phyloP scores from a whole-genome alignment of 208 protist genomes.

The Wallacemonas sp. region DNA sequence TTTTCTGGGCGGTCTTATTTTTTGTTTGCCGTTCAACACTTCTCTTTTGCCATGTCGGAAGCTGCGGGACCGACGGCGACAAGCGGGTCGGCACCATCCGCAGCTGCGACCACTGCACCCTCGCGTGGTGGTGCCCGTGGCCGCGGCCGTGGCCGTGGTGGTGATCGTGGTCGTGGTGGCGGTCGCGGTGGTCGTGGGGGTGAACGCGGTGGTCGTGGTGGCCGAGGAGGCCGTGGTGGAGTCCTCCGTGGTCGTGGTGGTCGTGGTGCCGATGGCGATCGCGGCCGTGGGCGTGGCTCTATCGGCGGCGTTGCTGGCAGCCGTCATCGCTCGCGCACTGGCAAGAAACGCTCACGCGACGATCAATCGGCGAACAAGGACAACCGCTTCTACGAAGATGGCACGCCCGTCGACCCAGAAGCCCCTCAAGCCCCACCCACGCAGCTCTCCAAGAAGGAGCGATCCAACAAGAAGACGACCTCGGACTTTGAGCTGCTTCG shows the following conservation, averaged over 20 bases:
- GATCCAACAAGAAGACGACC: constrained; percentile 31
- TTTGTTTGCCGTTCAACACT: no score
- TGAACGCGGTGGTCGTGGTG: background rate
- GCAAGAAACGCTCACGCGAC: constrained; percentile 15
- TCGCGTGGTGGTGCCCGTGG: no score
- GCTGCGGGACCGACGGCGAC: no score
- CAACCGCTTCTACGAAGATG: constrained; percentile 13
- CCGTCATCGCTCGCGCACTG: constrained; percentile 20
- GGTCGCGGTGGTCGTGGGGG: constrained; percentile 15
- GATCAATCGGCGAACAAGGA: constrained; percentile 14
- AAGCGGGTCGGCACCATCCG: no score
- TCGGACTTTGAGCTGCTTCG: constrained; percentile 64
- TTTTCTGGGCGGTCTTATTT: no score
- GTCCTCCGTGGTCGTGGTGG: constrained; percentile 12
- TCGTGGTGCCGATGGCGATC: background rate
- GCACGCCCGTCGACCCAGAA: constrained; percentile 9
- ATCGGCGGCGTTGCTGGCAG: constrained; percentile 18
- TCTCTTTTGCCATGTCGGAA: no score
- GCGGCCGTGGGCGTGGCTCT: constrained; percentile 9
- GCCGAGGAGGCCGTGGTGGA: background rate
- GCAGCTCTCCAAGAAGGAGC: constrained; percentile 32
- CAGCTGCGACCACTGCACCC: background rate
- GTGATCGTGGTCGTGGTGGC: background rate
- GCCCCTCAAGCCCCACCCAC: constrained; percentile 1
- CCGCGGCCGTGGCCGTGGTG: constrained; percentile 1